phyloP scores from a whole-genome alignment of 345 rosid species.

The Eucalyptus marginata region DNA sequence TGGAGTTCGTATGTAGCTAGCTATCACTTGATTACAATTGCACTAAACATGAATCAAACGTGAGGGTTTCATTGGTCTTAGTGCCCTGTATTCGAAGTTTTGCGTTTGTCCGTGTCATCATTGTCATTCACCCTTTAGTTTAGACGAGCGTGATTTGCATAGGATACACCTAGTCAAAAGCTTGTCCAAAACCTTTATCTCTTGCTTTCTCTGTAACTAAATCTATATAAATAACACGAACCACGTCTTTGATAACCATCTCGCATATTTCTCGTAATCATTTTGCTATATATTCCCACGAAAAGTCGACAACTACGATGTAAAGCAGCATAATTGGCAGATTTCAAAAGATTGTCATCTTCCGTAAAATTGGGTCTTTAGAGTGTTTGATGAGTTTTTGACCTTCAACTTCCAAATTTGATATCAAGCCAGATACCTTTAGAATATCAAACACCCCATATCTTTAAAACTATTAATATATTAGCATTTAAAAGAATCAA shows the following conservation, averaged over 20 bases:
- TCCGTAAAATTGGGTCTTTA: not conserved
- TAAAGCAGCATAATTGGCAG: not conserved
- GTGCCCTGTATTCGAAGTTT: not conserved
- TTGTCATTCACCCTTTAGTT: not conserved
- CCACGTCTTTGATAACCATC: fast-evolving
- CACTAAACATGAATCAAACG: not conserved
- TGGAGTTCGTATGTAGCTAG: not conserved
- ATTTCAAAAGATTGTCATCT: too few relatives aligned
- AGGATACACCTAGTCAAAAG: not conserved
- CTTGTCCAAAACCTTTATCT: not conserved
- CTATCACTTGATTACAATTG: not conserved
- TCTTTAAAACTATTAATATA: not conserved
- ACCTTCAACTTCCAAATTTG: not conserved
- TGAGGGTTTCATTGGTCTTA: not conserved
- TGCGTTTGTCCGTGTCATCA: not conserved
- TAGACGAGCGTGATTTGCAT: not conserved
- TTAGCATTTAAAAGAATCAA: not conserved
- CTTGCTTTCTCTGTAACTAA: not conserved
- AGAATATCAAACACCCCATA: not conserved
- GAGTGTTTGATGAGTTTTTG: not conserved
- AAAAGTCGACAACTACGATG: not conserved
- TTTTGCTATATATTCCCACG: not conserved
- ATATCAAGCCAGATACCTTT: not conserved
- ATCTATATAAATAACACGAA: not conserved
- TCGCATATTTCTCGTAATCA: not conserved